Base-by-base conservation (phyloP, 2,329 filamentous ascomycete species). In the Ophiosphaerella herpotricha region DNA sequence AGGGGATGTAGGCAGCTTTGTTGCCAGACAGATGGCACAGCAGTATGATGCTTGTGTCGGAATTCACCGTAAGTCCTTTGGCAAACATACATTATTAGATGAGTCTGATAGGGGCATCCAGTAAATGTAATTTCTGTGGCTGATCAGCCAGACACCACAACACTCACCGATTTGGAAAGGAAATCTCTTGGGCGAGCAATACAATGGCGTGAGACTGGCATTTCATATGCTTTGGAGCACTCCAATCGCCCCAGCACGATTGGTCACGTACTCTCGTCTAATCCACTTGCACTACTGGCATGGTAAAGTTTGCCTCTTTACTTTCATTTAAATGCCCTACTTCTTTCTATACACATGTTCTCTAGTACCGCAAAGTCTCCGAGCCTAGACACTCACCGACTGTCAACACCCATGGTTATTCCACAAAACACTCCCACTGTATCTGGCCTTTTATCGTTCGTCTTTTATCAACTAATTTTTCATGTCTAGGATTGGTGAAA, bases 181-280 rank as follows among this genome's bases (percentile, higher is more conserved):
- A 43, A 48, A 12, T 43, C 56, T 1, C 13, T 68, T 2, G 45
- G 43, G 1, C 51, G 51, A 7, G 47, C 50, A 8, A 24, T 32
- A 5, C 39, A 49, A 9, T 85, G 79, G 66, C 38, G 50, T 0
- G 55, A 68, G 1, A 70, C 59, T 1, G 83, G 81, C 1, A 66
- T 55, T 4, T 82, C 77, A 0, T 88, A 86, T 58, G 75, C 76
- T 0, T 49, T 75, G 2, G 75, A 81, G 57, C 85, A 87, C 43
- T 78, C 73, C 2, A 82, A 82, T 0, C 66, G 80, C 4, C 81
- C 84, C 0, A 75, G 76, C 2, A 87, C 84, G 0, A 81, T 86
- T 37, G 82, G 83, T 0, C 74, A 83, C 8, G 80, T 78, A 0
- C 66, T 87, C 0, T 75, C 77, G 1, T 74, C 80, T 1, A 84